Evolutionary conservation across 2,329 filamentous ascomycete species (phyloP), one percentile per base, ranked within the genome.

Genomic region (Celoporthe dispersa): DNA sequence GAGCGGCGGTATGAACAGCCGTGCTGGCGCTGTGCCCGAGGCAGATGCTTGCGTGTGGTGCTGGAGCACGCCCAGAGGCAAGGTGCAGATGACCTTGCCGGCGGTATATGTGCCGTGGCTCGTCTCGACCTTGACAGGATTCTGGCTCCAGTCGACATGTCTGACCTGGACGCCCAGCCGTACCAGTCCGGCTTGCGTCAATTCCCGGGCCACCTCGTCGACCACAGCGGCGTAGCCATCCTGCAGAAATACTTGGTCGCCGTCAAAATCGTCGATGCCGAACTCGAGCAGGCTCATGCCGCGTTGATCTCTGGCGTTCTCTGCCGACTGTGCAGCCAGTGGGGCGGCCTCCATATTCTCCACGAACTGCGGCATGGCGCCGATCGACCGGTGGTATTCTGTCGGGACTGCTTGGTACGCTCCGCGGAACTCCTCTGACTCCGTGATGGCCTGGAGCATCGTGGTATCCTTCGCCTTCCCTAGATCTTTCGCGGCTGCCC

Each of bases 241-340:
- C 37, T 65, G 62, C 3, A 68, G 37, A n/a, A 68, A 68, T 25
- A 68, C 61, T 59, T 68, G 67, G n/a, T 68, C 67, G 62, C 67
- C 67, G 1, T 60, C 67, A 33, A 68, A 68, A 11, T 68, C 67
- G 11, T 68, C 67, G 16, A 68, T 64, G 6, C 61, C 67, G 25
- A 68, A 68, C 39, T 68, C 67, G 14, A 68, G 67, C 61, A 68
- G 41, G 44, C 67, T 61, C 67, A 68, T 59, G 19, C 67, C 67
- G 12, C 35, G 61, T 31, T 33, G 67, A 16, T 51, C 67, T 8
- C 51, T 28, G 22, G 62, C 22, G 19, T 60, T 35, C 51, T 68
- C 67, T 9, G 67, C 67, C 37, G 67, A 68, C 53, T 64, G 67
- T 28, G 67, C 67, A 22, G 67, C 67, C 28, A 68, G 62, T 31